Percentiles rank a stretch among this genome's conserved stretches.
Conservation (phyloP, 1,284 basidiomycete genomes). For the Puccinia polysora region DNA sequence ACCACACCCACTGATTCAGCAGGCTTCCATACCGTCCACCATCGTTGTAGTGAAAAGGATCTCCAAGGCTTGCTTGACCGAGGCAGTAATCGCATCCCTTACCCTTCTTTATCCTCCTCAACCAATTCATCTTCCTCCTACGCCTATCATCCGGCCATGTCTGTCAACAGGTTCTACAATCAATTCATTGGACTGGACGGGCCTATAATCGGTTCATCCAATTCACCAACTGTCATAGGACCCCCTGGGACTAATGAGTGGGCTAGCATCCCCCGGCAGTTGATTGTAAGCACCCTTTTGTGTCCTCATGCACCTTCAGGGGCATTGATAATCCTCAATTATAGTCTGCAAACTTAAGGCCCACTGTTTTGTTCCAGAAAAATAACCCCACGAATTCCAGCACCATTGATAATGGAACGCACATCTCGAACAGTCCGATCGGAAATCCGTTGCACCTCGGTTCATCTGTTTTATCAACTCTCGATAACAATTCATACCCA, state of each 20-base stretch:
- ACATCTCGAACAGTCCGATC: slow-evolving; percentile 18
- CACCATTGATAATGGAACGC: not conserved
- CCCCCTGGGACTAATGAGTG: slow-evolving; percentile 10
- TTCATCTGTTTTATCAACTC: slow-evolving; percentile 12
- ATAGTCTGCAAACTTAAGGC: no score
- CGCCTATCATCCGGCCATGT: slow-evolving; percentile 24
- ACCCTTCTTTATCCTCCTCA: slow-evolving; percentile 17
- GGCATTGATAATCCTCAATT: no score
- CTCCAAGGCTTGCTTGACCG: slow-evolving; percentile 29
- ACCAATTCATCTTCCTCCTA: slow-evolving; percentile 30
- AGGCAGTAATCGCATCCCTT: slow-evolving; percentile 7
- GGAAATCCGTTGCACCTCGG: slow-evolving; percentile 14
- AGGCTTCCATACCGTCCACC: slow-evolving; percentile 4
- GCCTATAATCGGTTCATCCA: not conserved
- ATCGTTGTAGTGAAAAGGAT: slow-evolving; percentile 21
- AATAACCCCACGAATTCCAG: slow-evolving; percentile 5
- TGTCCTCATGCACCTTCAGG: no score
- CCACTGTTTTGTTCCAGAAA: not conserved
- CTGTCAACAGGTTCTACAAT: slow-evolving; percentile 26
- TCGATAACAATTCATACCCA: slow-evolving; percentile 26
- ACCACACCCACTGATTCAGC: slow-evolving; percentile 19
- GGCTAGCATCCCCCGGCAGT: slow-evolving; percentile 13
- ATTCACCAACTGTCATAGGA: not conserved
- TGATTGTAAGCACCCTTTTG: no score
- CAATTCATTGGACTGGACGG: slow-evolving; percentile 11